Percentiles rank a stretch among this genome's conserved stretches.
phyloP scores from a whole-genome alignment of 257 asterid genomes.

The Solanum habrochaites region DNA sequence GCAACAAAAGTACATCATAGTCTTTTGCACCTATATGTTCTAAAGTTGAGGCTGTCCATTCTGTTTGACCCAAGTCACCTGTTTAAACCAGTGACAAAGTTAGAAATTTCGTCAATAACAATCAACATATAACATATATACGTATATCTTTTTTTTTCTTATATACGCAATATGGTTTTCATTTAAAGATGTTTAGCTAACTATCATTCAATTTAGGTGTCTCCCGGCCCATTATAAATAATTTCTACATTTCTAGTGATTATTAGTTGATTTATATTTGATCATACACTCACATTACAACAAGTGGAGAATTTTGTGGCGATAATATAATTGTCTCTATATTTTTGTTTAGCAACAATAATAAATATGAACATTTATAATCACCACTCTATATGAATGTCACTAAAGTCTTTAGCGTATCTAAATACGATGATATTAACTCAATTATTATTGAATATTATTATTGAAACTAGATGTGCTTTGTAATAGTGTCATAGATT shows the following conservation, averaged over 20 bases:
- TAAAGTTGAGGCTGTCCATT: constrained; percentile 73
- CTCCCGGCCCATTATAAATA: too few species aligned
- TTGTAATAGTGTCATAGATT: not conserved
- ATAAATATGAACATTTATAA: too few species aligned
- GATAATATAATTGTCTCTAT: too few species aligned
- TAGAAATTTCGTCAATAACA: not conserved
- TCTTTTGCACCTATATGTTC: constrained; percentile 37
- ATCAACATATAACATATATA: too few species aligned
- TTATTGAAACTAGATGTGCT: not conserved
- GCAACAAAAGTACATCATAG: constrained; percentile 59
- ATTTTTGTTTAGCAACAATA: too few species aligned
- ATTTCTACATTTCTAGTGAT: not conserved
- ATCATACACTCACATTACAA: not conserved
- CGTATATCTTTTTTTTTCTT: too few species aligned
- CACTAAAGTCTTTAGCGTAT: too few species aligned
- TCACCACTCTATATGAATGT: not conserved
- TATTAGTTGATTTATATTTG: not conserved
- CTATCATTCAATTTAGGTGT: too few species aligned
- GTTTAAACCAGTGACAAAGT: not conserved
- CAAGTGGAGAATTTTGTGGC: rapidly evolving
- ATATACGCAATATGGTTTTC: too few species aligned
- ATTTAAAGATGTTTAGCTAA: too few species aligned
- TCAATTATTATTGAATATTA: not conserved
- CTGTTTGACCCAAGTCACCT: constrained; percentile 91
- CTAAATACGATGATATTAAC: rapidly evolving